phyloP scores from a whole-genome alignment of 2,329 filamentous ascomycete genomes.

The Alternaria tenuissima region DNA sequence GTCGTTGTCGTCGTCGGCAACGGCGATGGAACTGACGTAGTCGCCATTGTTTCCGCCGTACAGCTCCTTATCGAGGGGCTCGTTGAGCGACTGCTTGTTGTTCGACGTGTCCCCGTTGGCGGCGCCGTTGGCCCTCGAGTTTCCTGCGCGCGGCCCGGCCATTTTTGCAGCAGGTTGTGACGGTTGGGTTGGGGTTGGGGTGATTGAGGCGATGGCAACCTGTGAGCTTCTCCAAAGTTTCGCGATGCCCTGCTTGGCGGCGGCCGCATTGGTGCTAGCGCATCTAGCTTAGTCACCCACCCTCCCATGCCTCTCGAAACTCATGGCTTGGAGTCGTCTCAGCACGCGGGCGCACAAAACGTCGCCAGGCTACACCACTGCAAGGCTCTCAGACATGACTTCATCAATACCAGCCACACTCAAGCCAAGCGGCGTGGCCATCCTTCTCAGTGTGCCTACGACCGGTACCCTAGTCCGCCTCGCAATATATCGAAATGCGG shows the following conservation, averaged over 20 bases:
- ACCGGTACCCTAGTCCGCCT: constrained; percentile 9
- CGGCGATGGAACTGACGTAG: constrained; percentile 89
- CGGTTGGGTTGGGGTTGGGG: constrained; percentile 17
- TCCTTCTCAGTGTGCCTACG: constrained; percentile 3
- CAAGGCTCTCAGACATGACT: background rate
- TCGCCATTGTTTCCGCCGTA: constrained; percentile 78
- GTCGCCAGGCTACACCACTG: background rate
- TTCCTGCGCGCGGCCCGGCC: constrained; percentile 55
- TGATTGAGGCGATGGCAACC: constrained; percentile 22
- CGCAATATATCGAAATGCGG: constrained; percentile 9
- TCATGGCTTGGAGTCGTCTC: constrained; percentile 1
- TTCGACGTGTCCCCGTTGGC: constrained; percentile 81
- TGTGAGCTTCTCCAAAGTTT: constrained; percentile 25
- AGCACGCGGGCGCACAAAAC: background rate
- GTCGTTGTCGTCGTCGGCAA: constrained; percentile 78
- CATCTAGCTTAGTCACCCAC: constrained; percentile 5
- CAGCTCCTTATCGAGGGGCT: constrained; percentile 85
- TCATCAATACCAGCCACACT: background rate
- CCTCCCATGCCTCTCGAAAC: background rate
- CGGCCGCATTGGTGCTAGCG: constrained; percentile 18
- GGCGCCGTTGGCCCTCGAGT: constrained; percentile 80
- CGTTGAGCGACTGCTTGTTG: constrained; percentile 90
- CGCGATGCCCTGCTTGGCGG: constrained; percentile 18
- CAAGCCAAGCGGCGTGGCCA: background rate
- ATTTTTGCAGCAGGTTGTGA: constrained; percentile 43